Conservation (phyloP, 257 asterid species). For the Rehmannia glutinosa region DNA sequence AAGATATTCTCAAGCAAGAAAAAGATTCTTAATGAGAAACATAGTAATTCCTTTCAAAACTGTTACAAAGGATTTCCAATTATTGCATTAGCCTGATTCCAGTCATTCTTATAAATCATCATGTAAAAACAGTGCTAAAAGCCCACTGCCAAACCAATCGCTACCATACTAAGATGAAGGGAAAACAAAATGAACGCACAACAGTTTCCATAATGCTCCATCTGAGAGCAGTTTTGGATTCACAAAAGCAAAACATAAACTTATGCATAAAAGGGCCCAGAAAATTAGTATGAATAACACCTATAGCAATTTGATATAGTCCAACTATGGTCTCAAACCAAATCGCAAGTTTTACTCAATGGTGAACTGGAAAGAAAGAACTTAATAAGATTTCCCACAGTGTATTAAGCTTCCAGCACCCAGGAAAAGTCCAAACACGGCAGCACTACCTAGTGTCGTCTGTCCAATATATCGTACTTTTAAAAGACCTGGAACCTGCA, state of each 20-base stretch:
- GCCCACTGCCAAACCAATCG: no score
- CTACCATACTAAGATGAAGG: no score
- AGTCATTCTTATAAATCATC: no score
- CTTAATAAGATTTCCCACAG: constrained; percentile 70
- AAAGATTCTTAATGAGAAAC: no score
- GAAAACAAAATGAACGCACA: no score
- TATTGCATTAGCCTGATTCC: no score
- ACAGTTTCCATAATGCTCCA: no score
- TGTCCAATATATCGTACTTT: constrained; percentile 83
- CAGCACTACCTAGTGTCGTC: constrained; percentile 82
- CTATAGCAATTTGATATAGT: constrained; percentile 4
- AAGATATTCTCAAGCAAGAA: no score
- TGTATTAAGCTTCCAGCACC: constrained; percentile 96
- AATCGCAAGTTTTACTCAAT: constrained; percentile 7
- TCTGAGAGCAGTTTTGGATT: no score
- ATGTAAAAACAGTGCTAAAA: no score
- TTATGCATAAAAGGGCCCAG: not conserved
- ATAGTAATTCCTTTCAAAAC: not conserved
- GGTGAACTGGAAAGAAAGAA: not conserved
- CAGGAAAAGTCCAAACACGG: constrained; percentile 76
- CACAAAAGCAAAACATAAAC: not conserved
- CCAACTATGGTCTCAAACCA: constrained; percentile 1
- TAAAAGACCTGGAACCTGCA: constrained; percentile 79
- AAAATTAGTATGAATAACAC: not conserved
- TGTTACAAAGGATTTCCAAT: no score